phyloP scores from a whole-genome alignment of 352 stramenopile genomes.

The Phytophthora kernoviae region DNA sequence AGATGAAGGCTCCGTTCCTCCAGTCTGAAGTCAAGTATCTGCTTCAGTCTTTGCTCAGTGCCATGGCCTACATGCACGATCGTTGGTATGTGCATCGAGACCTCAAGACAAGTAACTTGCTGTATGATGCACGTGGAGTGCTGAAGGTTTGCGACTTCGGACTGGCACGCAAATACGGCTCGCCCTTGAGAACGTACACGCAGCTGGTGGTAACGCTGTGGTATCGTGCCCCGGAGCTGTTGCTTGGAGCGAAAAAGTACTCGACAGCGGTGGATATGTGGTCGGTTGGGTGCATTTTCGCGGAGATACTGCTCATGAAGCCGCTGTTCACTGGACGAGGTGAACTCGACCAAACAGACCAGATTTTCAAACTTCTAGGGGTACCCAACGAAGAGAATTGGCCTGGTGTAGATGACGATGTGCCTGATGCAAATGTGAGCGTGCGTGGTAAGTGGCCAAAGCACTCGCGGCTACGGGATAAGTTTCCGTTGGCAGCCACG shows the following conservation, averaged over 20 bases:
- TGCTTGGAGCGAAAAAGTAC: constrained; percentile 93
- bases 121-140: constrained; percentile 89
- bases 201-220: constrained; percentile 95
- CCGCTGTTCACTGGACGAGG: constrained; percentile 92
- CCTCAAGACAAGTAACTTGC: constrained; percentile 98
- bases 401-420: constrained; percentile 70
- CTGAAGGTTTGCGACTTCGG: constrained; percentile 91
- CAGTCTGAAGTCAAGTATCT: constrained; percentile 95
- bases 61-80: constrained; percentile 91
- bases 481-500: constrained; percentile 70
- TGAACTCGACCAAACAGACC: constrained; percentile 96
- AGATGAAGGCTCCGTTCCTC: constrained; percentile 83
- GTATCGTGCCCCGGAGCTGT: constrained; percentile 95
- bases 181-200: constrained; percentile 82
- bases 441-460: constrained; percentile 73
- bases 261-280: constrained; percentile 97
- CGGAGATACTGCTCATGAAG: constrained; percentile 94
- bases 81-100: constrained; percentile 96
- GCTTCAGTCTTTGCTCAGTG: constrained; percentile 91
- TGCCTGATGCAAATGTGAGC: constrained; percentile 61
- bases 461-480: constrained; percentile 70
- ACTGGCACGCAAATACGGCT: constrained; percentile 82
- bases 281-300: constrained; percentile 96
- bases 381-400: constrained; percentile 91
- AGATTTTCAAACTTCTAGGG: constrained; percentile 96